Evolutionary conservation across 108 stramenopile genomes (phyloP).

Genomic region (Stephanodiscus triporus): DNA sequence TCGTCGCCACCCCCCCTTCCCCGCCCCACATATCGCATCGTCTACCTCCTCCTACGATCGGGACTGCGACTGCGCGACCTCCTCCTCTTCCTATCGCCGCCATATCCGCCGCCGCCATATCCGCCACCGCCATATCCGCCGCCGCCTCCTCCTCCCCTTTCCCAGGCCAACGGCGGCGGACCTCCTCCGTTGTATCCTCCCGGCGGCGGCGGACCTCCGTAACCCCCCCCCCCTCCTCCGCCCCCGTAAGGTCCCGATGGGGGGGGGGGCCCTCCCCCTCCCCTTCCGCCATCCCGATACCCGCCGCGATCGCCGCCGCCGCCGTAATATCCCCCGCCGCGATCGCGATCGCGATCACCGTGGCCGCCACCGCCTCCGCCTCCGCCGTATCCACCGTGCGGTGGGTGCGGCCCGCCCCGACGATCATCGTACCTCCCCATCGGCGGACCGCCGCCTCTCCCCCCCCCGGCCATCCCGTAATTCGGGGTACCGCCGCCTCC

Average conservation of each 20-base stretch:
- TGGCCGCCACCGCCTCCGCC: constrained; percentile 38
- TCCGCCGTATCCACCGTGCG: constrained; percentile 39
- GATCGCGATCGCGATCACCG: constrained; percentile 19
- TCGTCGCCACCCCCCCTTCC: too few relatives aligned
- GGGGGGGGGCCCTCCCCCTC: neutral
- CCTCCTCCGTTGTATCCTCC: constrained; percentile 20
- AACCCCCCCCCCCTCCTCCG: constrained; percentile 1
- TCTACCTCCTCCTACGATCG: constrained; percentile 28
- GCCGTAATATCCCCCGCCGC: constrained; percentile 16
- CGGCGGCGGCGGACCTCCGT: neutral
- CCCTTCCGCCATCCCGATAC: constrained; percentile 14
- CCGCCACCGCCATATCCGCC: constrained; percentile 14
- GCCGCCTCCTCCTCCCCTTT: constrained; percentile 35
- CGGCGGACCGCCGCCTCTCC: constrained; percentile 32
- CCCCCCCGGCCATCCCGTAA: constrained; percentile 24
- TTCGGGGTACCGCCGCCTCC: neutral
- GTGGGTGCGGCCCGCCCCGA: too few relatives aligned
- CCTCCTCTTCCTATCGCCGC: constrained; percentile 45
- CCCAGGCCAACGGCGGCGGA: constrained; percentile 36
- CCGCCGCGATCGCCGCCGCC: constrained; percentile 27
- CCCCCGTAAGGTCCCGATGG: constrained; percentile 21
- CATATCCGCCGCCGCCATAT: constrained; percentile 25
- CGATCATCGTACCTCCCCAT: constrained; percentile 16
- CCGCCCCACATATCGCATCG: neutral
- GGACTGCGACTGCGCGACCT: constrained; percentile 46